Conservation (phyloP, 176 grass and related monocot genomes). For the Tillandsia fasciculata region DNA sequence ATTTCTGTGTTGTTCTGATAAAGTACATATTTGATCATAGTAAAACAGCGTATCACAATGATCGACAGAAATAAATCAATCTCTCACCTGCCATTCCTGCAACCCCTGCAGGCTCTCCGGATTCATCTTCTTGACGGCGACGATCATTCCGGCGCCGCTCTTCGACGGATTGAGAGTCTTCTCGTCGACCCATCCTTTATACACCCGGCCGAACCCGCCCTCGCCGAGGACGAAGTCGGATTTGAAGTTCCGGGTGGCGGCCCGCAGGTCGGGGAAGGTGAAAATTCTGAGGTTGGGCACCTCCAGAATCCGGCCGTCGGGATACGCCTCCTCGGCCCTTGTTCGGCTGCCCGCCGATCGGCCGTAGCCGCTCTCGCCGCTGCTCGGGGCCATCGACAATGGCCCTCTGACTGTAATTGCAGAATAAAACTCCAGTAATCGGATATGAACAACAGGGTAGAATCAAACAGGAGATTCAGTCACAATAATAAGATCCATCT, state of each 20-base stretch:
- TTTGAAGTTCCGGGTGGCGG: slow-evolving; percentile 57
- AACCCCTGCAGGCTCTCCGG: slow-evolving; percentile 66
- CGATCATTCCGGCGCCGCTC: slow-evolving; percentile 42
- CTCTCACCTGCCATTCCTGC: slow-evolving; percentile 61
- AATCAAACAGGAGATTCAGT: too few relatives aligned
- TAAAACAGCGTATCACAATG: too few relatives aligned
- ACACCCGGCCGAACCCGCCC: slow-evolving; percentile 64
- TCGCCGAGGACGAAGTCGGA: slow-evolving; percentile 67
- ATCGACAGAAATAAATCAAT: neutral
- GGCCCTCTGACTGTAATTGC: slow-evolving; percentile 13
- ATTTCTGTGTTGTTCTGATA: neutral
- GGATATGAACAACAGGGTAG: too few relatives aligned
- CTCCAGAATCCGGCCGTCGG: slow-evolving; percentile 33
- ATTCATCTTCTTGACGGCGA: slow-evolving; percentile 88
- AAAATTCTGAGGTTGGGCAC: slow-evolving; percentile 43
- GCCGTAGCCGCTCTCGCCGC: slow-evolving; percentile 12
- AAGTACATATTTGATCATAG: neutral
- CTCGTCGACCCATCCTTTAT: slow-evolving; percentile 80
- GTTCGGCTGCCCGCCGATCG: slow-evolving; percentile 15
- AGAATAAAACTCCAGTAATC: neutral
- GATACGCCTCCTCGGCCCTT: neutral
- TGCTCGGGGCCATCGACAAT: slow-evolving; percentile 10
- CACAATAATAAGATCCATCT: neutral
- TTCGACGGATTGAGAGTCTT: slow-evolving; percentile 53
- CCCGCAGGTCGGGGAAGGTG: slow-evolving; percentile 51